phyloP scores from a whole-genome alignment of 306 rosid genomes.

The Betula pendula region DNA sequence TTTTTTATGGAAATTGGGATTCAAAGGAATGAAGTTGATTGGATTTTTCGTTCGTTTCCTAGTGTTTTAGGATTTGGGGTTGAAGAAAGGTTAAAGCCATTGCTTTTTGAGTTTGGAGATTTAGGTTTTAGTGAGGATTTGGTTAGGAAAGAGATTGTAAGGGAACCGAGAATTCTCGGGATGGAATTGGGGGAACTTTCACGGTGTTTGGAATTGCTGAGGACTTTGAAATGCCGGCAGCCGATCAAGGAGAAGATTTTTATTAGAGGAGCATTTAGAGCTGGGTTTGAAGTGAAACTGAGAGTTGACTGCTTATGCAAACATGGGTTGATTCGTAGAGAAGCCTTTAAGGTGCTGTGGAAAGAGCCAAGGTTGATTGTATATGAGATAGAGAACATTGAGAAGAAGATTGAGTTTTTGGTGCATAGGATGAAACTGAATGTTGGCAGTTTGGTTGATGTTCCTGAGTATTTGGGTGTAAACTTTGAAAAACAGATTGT shows the following conservation, averaged over 20 bases:
- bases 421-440: constrained; percentile 53
- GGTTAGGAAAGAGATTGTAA: constrained; percentile 47
- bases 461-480: constrained; percentile 76
- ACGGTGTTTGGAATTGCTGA: constrained; percentile 50
- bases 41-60: constrained; percentile 49
- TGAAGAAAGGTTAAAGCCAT: constrained; percentile 53
- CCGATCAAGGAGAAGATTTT: constrained; percentile 51
- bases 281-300: constrained; percentile 72
- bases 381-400: constrained; percentile 56
- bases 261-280: constrained; percentile 51
- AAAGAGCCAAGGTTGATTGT: constrained; percentile 74
- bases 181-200: constrained; percentile 75
- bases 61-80: constrained; percentile 61
- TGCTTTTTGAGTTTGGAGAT: constrained; percentile 54
- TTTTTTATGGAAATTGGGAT: constrained; percentile 51
- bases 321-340: constrained; percentile 63
- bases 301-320: constrained; percentile 74
- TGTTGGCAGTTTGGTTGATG: constrained; percentile 63
- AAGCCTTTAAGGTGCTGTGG: constrained; percentile 74
- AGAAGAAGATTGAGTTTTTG: constrained; percentile 72
- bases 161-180: constrained; percentile 65
- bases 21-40: constrained; percentile 41
- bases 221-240: constrained; percentile 67
- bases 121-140: constrained; percentile 55
- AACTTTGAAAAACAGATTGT: constrained; percentile 85